Percentiles rank a stretch among this genome's conserved stretches.
Conservation (phyloP, 257 asterid genomes). For the Leonotis leonurus region DNA sequence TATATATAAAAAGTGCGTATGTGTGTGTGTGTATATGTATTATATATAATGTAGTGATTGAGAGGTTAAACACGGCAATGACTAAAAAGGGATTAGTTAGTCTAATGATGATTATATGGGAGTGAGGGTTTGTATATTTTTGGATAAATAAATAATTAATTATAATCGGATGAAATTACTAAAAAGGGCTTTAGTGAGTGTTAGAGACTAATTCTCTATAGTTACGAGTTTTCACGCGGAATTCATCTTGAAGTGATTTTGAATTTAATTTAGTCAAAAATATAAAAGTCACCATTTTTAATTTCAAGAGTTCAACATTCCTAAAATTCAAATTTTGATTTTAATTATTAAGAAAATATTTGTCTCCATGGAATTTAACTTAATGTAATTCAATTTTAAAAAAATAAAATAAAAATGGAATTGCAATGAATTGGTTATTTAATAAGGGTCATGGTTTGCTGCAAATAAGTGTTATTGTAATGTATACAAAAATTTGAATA, state of each 20-base stretch:
- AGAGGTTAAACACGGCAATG: slow-evolving; percentile 85
- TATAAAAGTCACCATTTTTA: too few species aligned
- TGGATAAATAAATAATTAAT: not conserved
- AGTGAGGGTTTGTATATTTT: slow-evolving; percentile 12
- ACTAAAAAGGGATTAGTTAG: slow-evolving; percentile 28
- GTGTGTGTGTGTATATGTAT: not conserved
- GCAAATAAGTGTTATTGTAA: too few species aligned
- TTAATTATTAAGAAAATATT: too few species aligned
- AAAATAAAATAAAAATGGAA: too few species aligned
- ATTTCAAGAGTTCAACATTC: too few species aligned
- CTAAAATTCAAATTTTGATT: too few species aligned
- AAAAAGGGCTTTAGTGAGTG: slow-evolving; percentile 21
- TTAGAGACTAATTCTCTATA: too few species aligned
- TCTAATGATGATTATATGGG: slow-evolving; percentile 24
- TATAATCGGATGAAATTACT: slow-evolving; percentile 13
- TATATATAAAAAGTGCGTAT: not conserved
- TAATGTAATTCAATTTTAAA: too few species aligned
- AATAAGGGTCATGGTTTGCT: too few species aligned
- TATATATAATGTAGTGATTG: slow-evolving; percentile 19
- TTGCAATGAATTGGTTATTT: too few species aligned
- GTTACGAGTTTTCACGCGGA: not conserved
- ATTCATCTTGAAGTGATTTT: not conserved
- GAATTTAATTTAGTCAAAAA: not conserved
- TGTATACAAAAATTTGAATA: too few species aligned
- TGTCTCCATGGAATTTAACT: too few species aligned